Evolutionary conservation across 2,329 filamentous ascomycete species (phyloP).

Genomic region (Trichophyton benhamiae): DNA sequence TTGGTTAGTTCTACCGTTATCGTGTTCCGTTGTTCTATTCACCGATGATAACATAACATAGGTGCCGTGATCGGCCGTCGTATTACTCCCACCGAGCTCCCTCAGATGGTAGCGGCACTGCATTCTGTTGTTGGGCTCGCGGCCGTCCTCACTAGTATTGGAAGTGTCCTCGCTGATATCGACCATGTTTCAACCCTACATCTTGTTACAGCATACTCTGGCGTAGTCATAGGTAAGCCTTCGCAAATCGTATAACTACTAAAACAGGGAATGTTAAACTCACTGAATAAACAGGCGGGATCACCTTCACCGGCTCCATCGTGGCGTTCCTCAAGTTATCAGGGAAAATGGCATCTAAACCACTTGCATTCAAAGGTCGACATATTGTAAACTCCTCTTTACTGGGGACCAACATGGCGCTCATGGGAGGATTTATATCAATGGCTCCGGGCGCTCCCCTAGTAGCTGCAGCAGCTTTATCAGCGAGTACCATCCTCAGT

Average conservation of each 20-base stretch:
- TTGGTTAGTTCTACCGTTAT: slow-evolving; percentile 33
- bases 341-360: slow-evolving; percentile 67
- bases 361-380: slow-evolving; percentile 58
- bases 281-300: slow-evolving; percentile 42
- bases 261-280: neutral
- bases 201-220: slow-evolving; percentile 73
- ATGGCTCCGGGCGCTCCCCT: slow-evolving; percentile 68
- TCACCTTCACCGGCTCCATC: slow-evolving; percentile 84
- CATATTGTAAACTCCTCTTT: slow-evolving; percentile 65
- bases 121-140: slow-evolving; percentile 85
- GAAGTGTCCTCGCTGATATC: slow-evolving; percentile 66
- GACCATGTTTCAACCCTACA: slow-evolving; percentile 63
- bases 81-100: slow-evolving; percentile 77
- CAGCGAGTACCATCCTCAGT: slow-evolving; percentile 62
- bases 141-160: slow-evolving; percentile 77
- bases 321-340: slow-evolving; percentile 82
- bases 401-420: slow-evolving; percentile 63
- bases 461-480: slow-evolving; percentile 66
- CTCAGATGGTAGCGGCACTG: slow-evolving; percentile 77
- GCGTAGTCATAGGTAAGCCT: slow-evolving; percentile 59
- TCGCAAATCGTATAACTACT: neutral
- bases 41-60: slow-evolving; percentile 10
- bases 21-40: no score
- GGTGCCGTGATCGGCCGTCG: slow-evolving; percentile 69
- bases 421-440: slow-evolving; percentile 71